These are phyloP conservation scores for Nemania sp. DNA, from an alignment of 2,329 filamentous ascomycete species.

Conservation along the genomic window DNA sequence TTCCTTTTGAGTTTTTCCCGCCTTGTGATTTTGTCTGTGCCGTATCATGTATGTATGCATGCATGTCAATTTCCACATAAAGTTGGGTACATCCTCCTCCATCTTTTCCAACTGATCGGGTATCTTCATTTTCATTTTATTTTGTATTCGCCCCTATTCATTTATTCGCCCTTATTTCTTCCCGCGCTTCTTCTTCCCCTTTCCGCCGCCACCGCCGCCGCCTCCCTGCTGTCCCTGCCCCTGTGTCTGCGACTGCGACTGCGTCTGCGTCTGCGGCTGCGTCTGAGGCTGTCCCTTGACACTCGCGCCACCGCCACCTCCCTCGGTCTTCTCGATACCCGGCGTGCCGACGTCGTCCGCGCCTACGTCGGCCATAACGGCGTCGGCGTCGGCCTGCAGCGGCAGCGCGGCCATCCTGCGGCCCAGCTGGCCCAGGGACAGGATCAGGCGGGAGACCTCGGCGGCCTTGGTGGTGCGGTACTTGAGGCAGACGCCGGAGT, in stretches of 20 bases:
- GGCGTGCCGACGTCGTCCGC: constrained; percentile 42
- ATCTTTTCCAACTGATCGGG: no score
- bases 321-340: constrained; percentile 32
- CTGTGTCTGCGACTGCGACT: constrained; percentile 33
- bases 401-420: constrained; percentile 66
- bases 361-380: constrained; percentile 46
- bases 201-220: constrained; percentile 46
- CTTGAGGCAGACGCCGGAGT: constrained; percentile 80
- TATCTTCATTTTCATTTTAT: no score
- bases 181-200: constrained; percentile 74
- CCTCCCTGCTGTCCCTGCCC: constrained; percentile 36
- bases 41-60: no score
- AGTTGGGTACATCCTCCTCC: no score
- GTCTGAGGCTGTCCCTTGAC: constrained; percentile 25
- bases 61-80: no score
- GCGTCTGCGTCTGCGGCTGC: constrained; percentile 32
- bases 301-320: background rate
- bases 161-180: constrained; percentile 57
- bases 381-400: constrained; percentile 45
- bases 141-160: no score
- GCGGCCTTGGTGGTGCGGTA: constrained; percentile 90
- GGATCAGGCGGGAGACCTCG: constrained; percentile 83
- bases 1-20: no score
- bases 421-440: constrained; percentile 76
- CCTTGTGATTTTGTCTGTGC: no score